Conservation (phyloP, 208 protist genomes). For the Herpetomonas tarakana region DNA sequence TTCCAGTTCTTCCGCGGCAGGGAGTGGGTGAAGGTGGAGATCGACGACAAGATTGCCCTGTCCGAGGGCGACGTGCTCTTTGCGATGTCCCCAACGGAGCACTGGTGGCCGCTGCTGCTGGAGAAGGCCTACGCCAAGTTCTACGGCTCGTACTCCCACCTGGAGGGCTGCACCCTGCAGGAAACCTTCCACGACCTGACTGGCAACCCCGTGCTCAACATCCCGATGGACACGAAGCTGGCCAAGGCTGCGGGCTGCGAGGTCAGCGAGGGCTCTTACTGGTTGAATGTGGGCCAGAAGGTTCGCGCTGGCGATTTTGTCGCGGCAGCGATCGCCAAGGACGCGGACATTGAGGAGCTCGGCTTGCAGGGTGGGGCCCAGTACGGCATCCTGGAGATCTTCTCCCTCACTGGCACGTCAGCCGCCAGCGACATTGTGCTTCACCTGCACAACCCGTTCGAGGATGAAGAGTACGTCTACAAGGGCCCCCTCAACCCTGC, state of each 20-base stretch:
- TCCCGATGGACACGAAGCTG: slow-evolving; percentile 38
- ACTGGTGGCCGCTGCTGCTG: slow-evolving; percentile 60
- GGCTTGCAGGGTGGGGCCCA: slow-evolving; percentile 70
- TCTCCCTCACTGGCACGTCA: slow-evolving; percentile 65
- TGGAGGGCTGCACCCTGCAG: slow-evolving; percentile 46
- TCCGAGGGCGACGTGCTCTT: slow-evolving; percentile 36
- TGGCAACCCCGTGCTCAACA: slow-evolving; percentile 51
- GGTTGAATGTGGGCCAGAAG: slow-evolving; percentile 64
- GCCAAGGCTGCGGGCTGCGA: slow-evolving; percentile 30
- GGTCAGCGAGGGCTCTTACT: slow-evolving; percentile 36
- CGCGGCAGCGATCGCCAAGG: slow-evolving; percentile 52
- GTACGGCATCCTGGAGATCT: slow-evolving; percentile 80
- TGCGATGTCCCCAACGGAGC: slow-evolving; percentile 30
- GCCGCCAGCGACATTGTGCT: slow-evolving; percentile 59
- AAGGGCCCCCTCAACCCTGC: slow-evolving; percentile 47
- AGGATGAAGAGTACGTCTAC: slow-evolving; percentile 62
- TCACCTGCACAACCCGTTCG: slow-evolving; percentile 78
- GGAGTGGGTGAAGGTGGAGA: slow-evolving; percentile 55
- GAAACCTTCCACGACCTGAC: slow-evolving; percentile 57
- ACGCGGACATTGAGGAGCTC: slow-evolving; percentile 47
- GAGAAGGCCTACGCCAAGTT: slow-evolving; percentile 76
- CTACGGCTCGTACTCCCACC: slow-evolving; percentile 41
- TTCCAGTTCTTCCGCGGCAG: slow-evolving; percentile 50
- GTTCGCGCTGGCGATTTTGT: slow-evolving; percentile 54
- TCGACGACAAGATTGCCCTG: slow-evolving; percentile 48